phyloP scores from a whole-genome alignment of 2,329 filamentous ascomycete species.

The Rasamsonia emersonii region DNA sequence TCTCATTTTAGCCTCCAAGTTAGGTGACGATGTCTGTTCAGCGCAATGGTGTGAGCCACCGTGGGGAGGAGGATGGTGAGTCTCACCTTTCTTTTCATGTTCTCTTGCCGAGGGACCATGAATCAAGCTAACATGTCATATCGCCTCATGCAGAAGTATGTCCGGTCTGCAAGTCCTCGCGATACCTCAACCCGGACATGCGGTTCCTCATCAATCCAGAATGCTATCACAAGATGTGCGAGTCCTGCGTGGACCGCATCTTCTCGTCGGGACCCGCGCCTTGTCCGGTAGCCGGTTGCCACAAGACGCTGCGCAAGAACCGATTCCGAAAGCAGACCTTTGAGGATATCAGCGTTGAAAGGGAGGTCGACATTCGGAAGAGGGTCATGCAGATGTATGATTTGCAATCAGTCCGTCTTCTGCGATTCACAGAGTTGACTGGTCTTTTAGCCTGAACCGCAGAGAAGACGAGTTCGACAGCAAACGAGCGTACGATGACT shows the following conservation, averaged over 20 bases:
- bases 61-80: conserved; percentile 36
- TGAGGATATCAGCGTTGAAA: conserved; percentile 75
- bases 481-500: conserved; percentile 79
- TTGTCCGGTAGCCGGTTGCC: conserved; percentile 84
- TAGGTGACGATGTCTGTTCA: conserved; percentile 22
- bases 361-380: conserved; percentile 84
- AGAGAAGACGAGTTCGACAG: conserved; percentile 84
- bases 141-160: conserved; percentile 59
- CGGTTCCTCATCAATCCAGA: conserved; percentile 93
- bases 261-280: conserved; percentile 87
- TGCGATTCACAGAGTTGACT: not conserved
- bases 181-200: conserved; percentile 91
- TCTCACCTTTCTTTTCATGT: not conserved
- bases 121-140: conserved; percentile 7
- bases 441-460: conserved; percentile 60
- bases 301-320: conserved; percentile 73
- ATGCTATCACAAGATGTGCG: conserved; percentile 99
- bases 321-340: conserved; percentile 86
- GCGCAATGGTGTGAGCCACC: conserved; percentile 23
- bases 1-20: too few species aligned
- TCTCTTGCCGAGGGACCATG: not conserved
- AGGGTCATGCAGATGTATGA: conserved; percentile 56
- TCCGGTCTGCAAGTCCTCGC: conserved; percentile 92
- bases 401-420: not conserved
- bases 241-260: conserved; percentile 87